These are phyloP conservation scores for Monilinia laxa DNA, from an alignment of 2,329 filamentous ascomycete species.

Conservation along the genomic window DNA sequence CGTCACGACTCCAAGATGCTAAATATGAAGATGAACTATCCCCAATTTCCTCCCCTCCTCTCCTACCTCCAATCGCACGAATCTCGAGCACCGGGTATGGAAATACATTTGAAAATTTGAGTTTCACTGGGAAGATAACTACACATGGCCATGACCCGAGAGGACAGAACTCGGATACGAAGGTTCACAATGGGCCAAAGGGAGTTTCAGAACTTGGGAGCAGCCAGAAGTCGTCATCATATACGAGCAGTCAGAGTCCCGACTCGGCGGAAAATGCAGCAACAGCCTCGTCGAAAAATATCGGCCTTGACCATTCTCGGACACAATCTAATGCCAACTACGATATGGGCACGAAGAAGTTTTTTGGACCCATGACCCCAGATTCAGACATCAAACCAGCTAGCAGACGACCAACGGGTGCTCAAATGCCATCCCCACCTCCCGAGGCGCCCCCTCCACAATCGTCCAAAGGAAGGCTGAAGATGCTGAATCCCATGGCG, in stretches of 20 bases:
- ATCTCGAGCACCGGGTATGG: conserved; percentile 39
- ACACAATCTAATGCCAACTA: conserved; percentile 26
- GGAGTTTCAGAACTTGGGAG: conserved; percentile 25
- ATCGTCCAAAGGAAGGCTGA: conserved; percentile 38
- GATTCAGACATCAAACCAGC: conserved; percentile 30
- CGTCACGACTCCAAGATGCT: conserved; percentile 34
- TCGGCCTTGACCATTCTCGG: conserved; percentile 27
- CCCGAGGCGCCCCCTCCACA: conserved; percentile 33
- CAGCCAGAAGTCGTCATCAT: conserved; percentile 29
- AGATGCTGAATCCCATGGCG: conserved; percentile 44
- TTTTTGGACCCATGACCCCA: conserved; percentile 26
- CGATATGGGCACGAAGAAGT: conserved; percentile 25
- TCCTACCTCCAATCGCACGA: conserved; percentile 45
- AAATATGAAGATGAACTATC: conserved; percentile 28
- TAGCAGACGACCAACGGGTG: conserved; percentile 33
- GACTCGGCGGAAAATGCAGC: conserved; percentile 34
- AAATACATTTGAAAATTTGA: conserved; percentile 19
- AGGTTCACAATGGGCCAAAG: conserved; percentile 24
- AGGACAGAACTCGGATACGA: conserved; percentile 22
- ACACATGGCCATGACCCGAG: conserved; percentile 21
- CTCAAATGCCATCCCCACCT: conserved; percentile 35
- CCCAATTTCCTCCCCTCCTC: conserved; percentile 48
- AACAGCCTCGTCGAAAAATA: conserved; percentile 23
- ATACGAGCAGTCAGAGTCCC: conserved; percentile 29
- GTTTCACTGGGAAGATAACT: conserved; percentile 10